A percentile compares a stretch with the other conserved stretches of the same genome.
These are phyloP conservation scores for Piedraia hortae DNA, from an alignment of 2,329 filamentous ascomycete species.

Conservation along the genomic window DNA sequence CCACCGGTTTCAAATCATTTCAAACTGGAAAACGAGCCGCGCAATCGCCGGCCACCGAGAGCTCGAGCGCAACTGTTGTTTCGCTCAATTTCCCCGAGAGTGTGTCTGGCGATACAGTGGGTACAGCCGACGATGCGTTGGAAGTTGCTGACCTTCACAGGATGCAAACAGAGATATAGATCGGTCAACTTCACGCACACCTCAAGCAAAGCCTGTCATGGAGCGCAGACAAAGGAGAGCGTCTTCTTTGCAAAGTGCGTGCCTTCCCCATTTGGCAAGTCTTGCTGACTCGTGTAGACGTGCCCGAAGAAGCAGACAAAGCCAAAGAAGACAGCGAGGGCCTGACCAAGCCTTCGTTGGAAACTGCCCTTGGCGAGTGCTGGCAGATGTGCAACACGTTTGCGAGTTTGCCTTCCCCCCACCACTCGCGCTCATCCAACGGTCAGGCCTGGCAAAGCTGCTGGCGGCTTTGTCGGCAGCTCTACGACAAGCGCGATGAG, in stretches of 20 bases:
- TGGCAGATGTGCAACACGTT: slow-evolving; percentile 88
- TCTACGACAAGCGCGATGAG: slow-evolving; percentile 60
- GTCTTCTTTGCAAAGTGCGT: slow-evolving; percentile 46
- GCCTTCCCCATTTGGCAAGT: neutral
- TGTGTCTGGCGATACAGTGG: slow-evolving; percentile 7
- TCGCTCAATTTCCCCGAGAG: slow-evolving; percentile 13
- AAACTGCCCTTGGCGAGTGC: slow-evolving; percentile 56
- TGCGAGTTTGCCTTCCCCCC: slow-evolving; percentile 57
- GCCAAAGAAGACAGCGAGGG: slow-evolving; percentile 5
- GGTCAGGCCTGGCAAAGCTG: slow-evolving; percentile 82
- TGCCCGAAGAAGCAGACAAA: slow-evolving; percentile 16
- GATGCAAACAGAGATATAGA: slow-evolving; percentile 15
- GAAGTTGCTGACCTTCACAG: slow-evolving; percentile 1
- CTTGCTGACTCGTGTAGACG: slow-evolving; percentile 12
- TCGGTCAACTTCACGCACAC: slow-evolving; percentile 51
- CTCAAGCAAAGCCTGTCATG: slow-evolving; percentile 38
- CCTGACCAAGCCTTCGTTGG: slow-evolving; percentile 26
- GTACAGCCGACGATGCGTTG: slow-evolving; percentile 8
- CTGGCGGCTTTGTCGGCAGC: slow-evolving; percentile 71
- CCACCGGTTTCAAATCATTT: slow-evolving; percentile 57
- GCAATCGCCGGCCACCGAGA: slow-evolving; percentile 4
- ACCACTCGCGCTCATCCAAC: slow-evolving; percentile 53
- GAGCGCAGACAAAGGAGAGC: slow-evolving; percentile 33
- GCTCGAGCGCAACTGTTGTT: slow-evolving; percentile 9
- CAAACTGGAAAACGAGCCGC: slow-evolving; percentile 12